These are phyloP conservation scores for Prunus kanzakura DNA, from an alignment of 306 rosid species.

Conservation along the genomic window DNA sequence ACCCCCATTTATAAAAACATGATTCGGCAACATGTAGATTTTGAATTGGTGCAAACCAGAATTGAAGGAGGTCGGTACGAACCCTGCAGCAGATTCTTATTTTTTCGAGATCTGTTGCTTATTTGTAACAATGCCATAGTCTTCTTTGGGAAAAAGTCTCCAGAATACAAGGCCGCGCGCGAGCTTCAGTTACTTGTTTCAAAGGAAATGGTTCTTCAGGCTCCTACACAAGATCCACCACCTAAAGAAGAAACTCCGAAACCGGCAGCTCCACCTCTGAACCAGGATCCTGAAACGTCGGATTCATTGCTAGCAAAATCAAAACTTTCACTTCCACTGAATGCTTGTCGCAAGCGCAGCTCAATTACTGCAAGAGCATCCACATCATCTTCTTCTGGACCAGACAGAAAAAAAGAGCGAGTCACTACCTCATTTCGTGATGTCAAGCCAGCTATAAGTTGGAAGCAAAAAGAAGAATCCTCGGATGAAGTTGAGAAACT, in stretches of 20 bases:
- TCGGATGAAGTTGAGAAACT: slow-evolving; percentile 16
- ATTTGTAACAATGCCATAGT: slow-evolving; percentile 22
- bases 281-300: slow-evolving; percentile 18
- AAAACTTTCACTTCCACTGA: slow-evolving; percentile 26
- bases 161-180: slow-evolving; percentile 14
- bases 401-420: slow-evolving; percentile 20
- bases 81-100: slow-evolving; percentile 9
- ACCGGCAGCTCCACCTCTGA: background rate
- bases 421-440: background rate
- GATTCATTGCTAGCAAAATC: slow-evolving; percentile 23
- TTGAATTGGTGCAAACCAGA: slow-evolving; percentile 23
- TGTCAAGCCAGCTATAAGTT: slow-evolving; percentile 17
- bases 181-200: slow-evolving; percentile 25
- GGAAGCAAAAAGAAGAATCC: slow-evolving; percentile 23
- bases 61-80: slow-evolving; percentile 31
- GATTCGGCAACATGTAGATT: slow-evolving; percentile 26
- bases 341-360: slow-evolving; percentile 36
- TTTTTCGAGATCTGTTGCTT: slow-evolving; percentile 28
- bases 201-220: slow-evolving; percentile 14
- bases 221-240: slow-evolving; percentile 5
- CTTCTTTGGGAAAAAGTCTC: slow-evolving; percentile 15
- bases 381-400: slow-evolving; percentile 25
- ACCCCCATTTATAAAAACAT: background rate
- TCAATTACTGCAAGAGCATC: slow-evolving; percentile 33
- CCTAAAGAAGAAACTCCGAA: slow-evolving; percentile 4